Base-by-base conservation (phyloP, 2,329 filamentous ascomycete species). In the Venturia carpophila region DNA sequence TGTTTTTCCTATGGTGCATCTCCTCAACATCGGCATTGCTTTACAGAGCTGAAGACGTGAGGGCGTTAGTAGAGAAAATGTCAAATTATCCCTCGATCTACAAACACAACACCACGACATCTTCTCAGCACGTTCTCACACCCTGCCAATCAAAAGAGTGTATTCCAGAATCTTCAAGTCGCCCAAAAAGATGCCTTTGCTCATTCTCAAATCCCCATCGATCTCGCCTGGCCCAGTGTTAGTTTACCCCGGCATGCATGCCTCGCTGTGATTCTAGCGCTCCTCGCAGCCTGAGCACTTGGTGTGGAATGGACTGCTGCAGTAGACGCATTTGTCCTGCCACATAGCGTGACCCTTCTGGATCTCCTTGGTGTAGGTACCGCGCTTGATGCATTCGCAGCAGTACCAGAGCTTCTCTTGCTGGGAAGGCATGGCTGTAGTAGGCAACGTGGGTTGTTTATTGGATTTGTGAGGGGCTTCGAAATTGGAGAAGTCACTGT, bases 321-420 rank as follows among this genome's bases (percentile, higher is more conserved):
- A 58, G 52, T 37, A 37, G 19, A 58, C 30, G 37, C 52, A 58
- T 21, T 10, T 58, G 5, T 2, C 19, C 30, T 37, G 52, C 15
- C 19, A 21, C 52, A n/a, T 19, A 10, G 30, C 27, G 30, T 58
- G 52, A 21, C 30, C 52, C 13, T 34, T n/a, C 52, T 58, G 52
- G 6, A 3, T 58, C 3, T 39, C 30, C 27, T 58, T 58, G 30
- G 30, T n/a, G 30, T n/a, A 58, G 27, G 15, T 39, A 37, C 52
- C 52, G 13, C 52, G 52, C 17, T 58, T 58, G 52, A 58, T 19
- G 30, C 52, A 58, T 37, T 58, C 52, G 52, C 52, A 58, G 52
- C 52, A 58, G 30, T 37, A 58, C 52, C 52, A 58, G 15, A n/a
- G 27, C 30, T 39, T 58, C 4, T 58, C 52, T 11, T 1, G 13